Base-by-base conservation (phyloP, 2,329 filamentous ascomycete species). In the Hypomyces perniciosus region DNA sequence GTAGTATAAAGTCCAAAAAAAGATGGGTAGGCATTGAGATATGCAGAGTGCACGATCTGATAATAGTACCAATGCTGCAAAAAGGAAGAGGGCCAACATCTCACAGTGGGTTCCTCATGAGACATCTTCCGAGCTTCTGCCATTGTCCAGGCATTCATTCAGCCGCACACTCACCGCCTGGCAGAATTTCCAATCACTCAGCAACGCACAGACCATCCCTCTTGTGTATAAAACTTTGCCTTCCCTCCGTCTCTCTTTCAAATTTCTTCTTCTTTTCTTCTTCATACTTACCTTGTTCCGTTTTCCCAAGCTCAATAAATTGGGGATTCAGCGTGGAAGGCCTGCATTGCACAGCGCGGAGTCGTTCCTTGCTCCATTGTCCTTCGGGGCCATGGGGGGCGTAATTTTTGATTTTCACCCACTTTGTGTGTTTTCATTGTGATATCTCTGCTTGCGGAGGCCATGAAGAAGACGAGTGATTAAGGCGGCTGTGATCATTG, bases 281-380 rank as follows among this genome's bases (percentile, higher is more conserved):
- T 70, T 72, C 69, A 76, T 76, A 76, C 74, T 76, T 76, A 76
- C 73, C 72, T 76, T 75, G 68, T 67, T 66, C 63, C 61, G 67
- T 63, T 55, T 48, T 56, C 51, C 58, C 65, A 63, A 61, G 73
- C 62, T 76, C 73, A 76, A 59, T 69, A 71, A 65, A 64, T 55
- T 65, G 62, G 58, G 56, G 48, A 54, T 58, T 65, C 66, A 73
- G 66, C 58, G 56, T 61, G 66, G 68, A 65, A 68, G 65, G 67
- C 72, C 74, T 77, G 73, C 74, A 77, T 76, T 74, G 73, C 73
- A 77, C 74, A 72, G 61, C 71, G 72, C 68, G 72, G 74, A 66
- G 68, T 71, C 66, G 57, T 61, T 68, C 65, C 61, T 60, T 57
- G 49, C 67, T 75, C 65, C 67, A 75, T 74, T 75, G 72, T 69